Conservation (phyloP, 106 monocot species). For the Acanthochlamys bracteata region DNA sequence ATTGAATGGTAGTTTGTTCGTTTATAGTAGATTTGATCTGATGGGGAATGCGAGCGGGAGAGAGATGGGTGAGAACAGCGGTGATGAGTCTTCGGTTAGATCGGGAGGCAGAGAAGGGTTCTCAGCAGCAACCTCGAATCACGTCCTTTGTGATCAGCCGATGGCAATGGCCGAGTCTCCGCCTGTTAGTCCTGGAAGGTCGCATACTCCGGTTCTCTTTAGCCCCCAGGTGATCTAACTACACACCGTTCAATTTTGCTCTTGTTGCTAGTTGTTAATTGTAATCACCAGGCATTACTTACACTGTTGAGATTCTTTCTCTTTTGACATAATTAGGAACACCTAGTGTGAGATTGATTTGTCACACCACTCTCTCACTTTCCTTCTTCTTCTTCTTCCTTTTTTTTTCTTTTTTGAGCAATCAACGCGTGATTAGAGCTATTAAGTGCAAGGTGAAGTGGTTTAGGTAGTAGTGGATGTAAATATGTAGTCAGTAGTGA, state of each 20-base stretch:
- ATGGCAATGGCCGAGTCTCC: conserved; percentile 23
- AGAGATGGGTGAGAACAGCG: conserved; percentile 32
- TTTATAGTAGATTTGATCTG: background rate
- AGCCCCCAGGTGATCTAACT: conserved; percentile 38
- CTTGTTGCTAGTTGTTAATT: no score
- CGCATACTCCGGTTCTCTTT: conserved; percentile 50
- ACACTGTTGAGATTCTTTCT: no score
- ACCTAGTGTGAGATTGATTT: no score
- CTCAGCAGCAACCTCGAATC: background rate
- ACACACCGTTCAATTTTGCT: background rate
- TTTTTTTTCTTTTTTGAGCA: no score
- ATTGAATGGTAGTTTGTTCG: background rate
- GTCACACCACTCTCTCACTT: no score
- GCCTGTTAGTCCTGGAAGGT: conserved; percentile 45
- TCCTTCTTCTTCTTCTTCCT: no score
- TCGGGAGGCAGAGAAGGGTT: conserved; percentile 19
- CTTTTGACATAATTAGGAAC: no score
- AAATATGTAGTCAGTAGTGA: no score
- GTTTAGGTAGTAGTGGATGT: no score
- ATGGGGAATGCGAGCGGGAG: conserved; percentile 52
- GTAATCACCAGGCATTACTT: background rate
- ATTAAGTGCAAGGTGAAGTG: no score
- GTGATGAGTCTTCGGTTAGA: conserved; percentile 23
- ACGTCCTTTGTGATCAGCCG: conserved; percentile 14
- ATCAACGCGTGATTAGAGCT: no score